Conservation (phyloP, 2,329 filamentous ascomycete genomes). For the Fusarium verrucosum region DNA sequence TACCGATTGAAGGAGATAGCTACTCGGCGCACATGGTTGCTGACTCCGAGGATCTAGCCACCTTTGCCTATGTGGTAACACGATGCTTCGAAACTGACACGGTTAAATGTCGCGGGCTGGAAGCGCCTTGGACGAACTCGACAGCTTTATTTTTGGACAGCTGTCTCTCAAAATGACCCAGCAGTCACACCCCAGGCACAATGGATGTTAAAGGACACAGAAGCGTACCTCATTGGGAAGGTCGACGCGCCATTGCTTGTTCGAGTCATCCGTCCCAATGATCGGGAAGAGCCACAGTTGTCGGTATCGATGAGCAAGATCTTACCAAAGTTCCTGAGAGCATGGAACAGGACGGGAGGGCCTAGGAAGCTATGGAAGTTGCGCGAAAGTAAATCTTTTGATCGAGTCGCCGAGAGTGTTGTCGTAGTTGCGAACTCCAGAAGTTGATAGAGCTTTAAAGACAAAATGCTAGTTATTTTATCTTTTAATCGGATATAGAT, state of each 20-base stretch:
- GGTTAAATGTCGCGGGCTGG: rapidly evolving
- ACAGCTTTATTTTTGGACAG: rapidly evolving
- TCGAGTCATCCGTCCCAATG: rapidly evolving
- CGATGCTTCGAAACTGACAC: rapidly evolving
- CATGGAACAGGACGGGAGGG: rapidly evolving
- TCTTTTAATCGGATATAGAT: no score
- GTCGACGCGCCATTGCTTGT: rapidly evolving
- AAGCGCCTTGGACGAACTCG: rapidly evolving
- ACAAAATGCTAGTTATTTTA: no score
- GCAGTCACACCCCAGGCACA: rapidly evolving
- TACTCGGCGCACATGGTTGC: neutral
- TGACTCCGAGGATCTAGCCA: rapidly evolving
- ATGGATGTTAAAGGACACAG: neutral
- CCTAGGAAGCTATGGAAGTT: rapidly evolving
- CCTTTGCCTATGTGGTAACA: rapidly evolving
- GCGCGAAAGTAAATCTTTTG: neutral
- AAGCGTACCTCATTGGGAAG: rapidly evolving
- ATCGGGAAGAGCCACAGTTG: rapidly evolving
- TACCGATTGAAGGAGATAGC: rapidly evolving
- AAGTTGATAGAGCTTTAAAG: rapidly evolving
- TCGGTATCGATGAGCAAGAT: rapidly evolving
- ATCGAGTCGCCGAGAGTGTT: neutral
- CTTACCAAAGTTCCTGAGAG: rapidly evolving
- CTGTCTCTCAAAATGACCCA: rapidly evolving
- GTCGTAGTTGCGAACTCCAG: rapidly evolving